Conservation (phyloP, 768 basidiomycete genomes). For the Leccinum variicolor region DNA sequence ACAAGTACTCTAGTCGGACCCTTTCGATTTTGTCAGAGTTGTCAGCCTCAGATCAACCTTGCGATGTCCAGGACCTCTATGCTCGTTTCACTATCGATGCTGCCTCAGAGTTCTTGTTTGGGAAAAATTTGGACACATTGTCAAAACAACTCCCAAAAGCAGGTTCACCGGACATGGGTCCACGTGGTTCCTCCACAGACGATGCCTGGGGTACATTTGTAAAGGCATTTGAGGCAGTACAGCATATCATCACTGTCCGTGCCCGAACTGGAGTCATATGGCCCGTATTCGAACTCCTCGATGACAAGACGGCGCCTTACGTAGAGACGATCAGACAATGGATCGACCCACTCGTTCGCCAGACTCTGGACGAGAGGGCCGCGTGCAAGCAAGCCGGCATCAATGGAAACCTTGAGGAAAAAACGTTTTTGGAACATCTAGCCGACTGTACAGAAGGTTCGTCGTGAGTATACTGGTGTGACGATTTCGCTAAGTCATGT, state of each 20-base stretch:
- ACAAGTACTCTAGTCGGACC: conserved; percentile 48
- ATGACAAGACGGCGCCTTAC: conserved; percentile 36
- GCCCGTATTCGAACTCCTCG: conserved; percentile 41
- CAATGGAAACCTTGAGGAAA: conserved; percentile 41
- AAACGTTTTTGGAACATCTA: conserved; percentile 66
- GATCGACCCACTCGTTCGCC: conserved; percentile 62
- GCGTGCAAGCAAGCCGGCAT: conserved; percentile 37
- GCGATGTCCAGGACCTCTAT: conserved; percentile 68
- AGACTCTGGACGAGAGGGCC: conserved; percentile 47
- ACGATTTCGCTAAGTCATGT: conserved; percentile 7
- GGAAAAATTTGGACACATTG: conserved; percentile 59
- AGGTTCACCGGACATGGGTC: conserved; percentile 42
- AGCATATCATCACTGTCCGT: conserved; percentile 34
- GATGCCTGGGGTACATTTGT: conserved; percentile 59
- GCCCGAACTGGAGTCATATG: conserved; percentile 37
- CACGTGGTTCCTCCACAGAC: conserved; percentile 57
- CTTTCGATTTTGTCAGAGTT: conserved; percentile 46
- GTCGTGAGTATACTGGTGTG: conserved; percentile 7
- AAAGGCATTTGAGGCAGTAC: conserved; percentile 41
- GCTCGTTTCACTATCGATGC: conserved; percentile 67
- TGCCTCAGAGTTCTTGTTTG: conserved; percentile 73
- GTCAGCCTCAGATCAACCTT: conserved; percentile 37
- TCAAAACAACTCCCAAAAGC: conserved; percentile 51
- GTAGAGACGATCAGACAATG: conserved; percentile 35
- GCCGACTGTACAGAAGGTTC: conserved; percentile 62